Evolutionary conservation across 129 eudicot genomes (phyloP).

Genomic region (Erigeron canadensis): DNA sequence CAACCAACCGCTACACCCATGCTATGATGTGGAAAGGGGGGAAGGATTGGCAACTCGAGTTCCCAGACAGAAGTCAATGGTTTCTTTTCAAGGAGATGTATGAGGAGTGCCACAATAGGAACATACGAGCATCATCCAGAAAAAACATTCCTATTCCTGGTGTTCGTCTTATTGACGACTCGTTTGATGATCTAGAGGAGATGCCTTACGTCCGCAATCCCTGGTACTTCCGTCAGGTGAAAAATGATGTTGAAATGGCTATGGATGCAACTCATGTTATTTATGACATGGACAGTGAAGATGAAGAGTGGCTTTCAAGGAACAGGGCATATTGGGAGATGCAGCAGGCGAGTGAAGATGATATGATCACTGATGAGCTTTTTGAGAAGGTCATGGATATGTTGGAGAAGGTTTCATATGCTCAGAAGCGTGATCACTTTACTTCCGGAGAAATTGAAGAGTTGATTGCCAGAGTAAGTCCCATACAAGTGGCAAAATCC

Average conservation of each 20-base stretch:
- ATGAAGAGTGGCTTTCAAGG: conserved; percentile 64
- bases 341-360: conserved; percentile 29
- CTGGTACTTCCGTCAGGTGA: conserved; percentile 71
- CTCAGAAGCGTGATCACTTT: conserved; percentile 62
- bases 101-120: conserved; percentile 84
- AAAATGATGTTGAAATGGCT: conserved; percentile 83
- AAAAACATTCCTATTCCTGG: conserved; percentile 96
- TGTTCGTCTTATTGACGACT: conserved; percentile 62
- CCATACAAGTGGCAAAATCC: conserved; percentile 49
- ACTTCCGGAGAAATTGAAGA: conserved; percentile 66
- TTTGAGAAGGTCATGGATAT: conserved; percentile 83
- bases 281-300: conserved; percentile 97
- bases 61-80: conserved; percentile 88
- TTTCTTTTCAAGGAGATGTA: conserved; percentile 84
- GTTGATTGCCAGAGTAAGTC: conserved; percentile 46
- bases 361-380: conserved; percentile 55
- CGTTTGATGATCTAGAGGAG: conserved; percentile 38
- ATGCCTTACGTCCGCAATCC: conserved; percentile 44
- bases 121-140: conserved; percentile 84
- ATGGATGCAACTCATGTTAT: conserved; percentile 63
- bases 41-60: conserved; percentile 89
- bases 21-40: conserved; percentile 99
- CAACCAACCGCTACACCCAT: conserved; percentile 85
- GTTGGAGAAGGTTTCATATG: conserved; percentile 77
- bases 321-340: conserved; percentile 19